These are phyloP conservation scores for Sparassis latifolia DNA, from an alignment of 1,284 basidiomycete species.

Conservation along the genomic window DNA sequence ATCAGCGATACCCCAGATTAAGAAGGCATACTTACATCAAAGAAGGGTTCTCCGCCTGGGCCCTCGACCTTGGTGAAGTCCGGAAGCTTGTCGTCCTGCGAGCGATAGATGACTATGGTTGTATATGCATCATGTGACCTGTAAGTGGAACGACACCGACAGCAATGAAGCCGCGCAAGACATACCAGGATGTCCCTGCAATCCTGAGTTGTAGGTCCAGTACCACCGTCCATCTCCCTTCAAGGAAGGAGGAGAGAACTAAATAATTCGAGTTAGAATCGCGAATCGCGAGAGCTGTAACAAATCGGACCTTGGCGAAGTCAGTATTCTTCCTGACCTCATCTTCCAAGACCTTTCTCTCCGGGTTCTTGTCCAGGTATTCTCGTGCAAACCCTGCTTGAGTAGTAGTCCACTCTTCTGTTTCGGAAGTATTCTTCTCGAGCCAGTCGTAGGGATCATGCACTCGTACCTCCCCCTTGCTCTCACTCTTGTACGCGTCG, in stretches of 20 bases:
- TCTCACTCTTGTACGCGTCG: conserved; percentile 63
- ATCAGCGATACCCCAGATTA: no score
- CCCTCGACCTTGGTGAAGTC: conserved; percentile 38
- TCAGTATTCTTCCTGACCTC: conserved; percentile 59
- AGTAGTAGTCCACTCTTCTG: conserved; percentile 54
- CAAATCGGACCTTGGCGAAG: conserved; percentile 54
- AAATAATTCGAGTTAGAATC: neutral
- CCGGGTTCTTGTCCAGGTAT: conserved; percentile 56
- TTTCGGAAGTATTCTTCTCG: conserved; percentile 55
- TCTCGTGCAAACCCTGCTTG: conserved; percentile 57
- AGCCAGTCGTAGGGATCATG: conserved; percentile 74
- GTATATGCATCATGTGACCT: conserved; percentile 1
- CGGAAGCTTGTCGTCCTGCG: conserved; percentile 45
- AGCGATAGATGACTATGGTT: conserved; percentile 58
- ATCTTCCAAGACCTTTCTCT: conserved; percentile 51
- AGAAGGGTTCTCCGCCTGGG: conserved; percentile 61
- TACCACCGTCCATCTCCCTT: conserved; percentile 70
- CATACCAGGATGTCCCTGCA: conserved; percentile 58
- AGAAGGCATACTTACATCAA: conserved; percentile 46
- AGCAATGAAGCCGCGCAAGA: neutral
- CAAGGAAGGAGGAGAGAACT: conserved; percentile 59
- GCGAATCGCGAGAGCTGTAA: neutral
- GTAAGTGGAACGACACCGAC: neutral
- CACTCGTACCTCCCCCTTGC: conserved; percentile 52
- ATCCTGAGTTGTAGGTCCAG: conserved; percentile 69